These are phyloP conservation scores for Allantophomopsis cytisporea DNA, from an alignment of 2,329 filamentous ascomycete genomes.

Conservation along the genomic window DNA sequence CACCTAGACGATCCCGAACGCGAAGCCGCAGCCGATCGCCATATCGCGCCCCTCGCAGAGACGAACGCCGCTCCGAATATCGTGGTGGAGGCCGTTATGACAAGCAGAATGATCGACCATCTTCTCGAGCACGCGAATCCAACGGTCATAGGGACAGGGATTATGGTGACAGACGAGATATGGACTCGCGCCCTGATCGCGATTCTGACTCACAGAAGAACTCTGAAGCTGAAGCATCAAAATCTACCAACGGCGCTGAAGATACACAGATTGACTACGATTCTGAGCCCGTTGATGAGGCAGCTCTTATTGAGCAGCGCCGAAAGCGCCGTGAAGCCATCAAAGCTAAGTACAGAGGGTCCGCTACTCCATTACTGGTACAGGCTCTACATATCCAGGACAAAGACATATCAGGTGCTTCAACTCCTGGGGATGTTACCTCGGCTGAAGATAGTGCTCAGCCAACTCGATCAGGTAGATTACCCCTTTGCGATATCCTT, in stretches of 20 bases:
- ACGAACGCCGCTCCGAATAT: too few relatives aligned
- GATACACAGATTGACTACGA: constrained; percentile 15
- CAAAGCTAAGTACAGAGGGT: constrained; percentile 63
- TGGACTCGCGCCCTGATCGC: constrained; percentile 33
- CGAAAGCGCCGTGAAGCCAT: constrained; percentile 76
- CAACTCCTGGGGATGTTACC: constrained; percentile 10
- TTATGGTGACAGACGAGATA: constrained; percentile 34
- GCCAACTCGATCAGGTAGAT: constrained; percentile 20
- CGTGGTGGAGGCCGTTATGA: constrained; percentile 7
- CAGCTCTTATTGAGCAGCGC: constrained; percentile 71
- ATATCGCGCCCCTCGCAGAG: constrained; percentile 20
- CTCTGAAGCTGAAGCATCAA: constrained; percentile 37
- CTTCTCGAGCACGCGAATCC: too few relatives aligned
- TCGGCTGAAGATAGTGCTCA: constrained; percentile 10
- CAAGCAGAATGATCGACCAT: neutral
- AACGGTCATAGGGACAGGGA: constrained; percentile 11
- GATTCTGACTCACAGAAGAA: too few relatives aligned
- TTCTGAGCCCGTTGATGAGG: constrained; percentile 59
- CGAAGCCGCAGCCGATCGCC: constrained; percentile 33
- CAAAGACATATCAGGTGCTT: constrained; percentile 10
- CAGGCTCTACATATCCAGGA: constrained; percentile 32
- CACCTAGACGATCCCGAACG: constrained; percentile 40
- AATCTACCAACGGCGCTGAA: constrained; percentile 7
- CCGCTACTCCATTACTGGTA: constrained; percentile 59
- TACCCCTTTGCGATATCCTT: neutral